Evolutionary conservation across 306 rosid species (phyloP), one percentile per base, ranked within the genome.

Genomic region (Quillaja saponaria): DNA sequence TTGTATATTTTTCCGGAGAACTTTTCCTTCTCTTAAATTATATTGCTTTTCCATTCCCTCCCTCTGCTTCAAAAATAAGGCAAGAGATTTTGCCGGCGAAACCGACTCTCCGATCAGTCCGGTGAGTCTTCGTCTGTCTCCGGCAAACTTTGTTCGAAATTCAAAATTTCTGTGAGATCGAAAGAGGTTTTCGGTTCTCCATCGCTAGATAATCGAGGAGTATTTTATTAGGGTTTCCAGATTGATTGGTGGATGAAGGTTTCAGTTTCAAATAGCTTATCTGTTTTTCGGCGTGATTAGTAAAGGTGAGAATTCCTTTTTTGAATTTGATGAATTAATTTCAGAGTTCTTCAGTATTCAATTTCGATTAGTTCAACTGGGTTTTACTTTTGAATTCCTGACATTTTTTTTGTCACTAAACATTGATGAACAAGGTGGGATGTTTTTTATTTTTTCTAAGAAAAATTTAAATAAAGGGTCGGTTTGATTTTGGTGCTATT

Each of bases 51-150:
- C 0, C 45, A 55, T 68, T 60, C 55, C 14, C 53, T 48, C 67
- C 19, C 35, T 50, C 63, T 8, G 40, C 42, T 63, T 58, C 66
- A 25, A 69, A n/a, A 31, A 58, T 69, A 17, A 74, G 73, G 33
- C 34, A 61, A 15, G 69, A 38, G 47, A 55, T 76, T 67, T 52
- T 71, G 52, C 80, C 73, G 76, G 66, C 42, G 49, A 52, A 76
- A 21, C 33, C 38, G 11, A 10, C 66, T 38, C 71, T 54, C 79
- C 82, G 76, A 63, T 55, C 61, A 51, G 6, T 6, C 47, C 62
- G 45, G 25, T 14, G 25, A 38, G 5, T 19, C 14, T 52, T 49
- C 21, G 14, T 8, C 13, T 14, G n/a, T 60, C 55, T 53, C 69
- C 45, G 55, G 66, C 42, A 25, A 64, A 19, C 0, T 53, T 33